phyloP scores from a whole-genome alignment of 148 eudicot species.

The Amaranthus palmeri region DNA sequence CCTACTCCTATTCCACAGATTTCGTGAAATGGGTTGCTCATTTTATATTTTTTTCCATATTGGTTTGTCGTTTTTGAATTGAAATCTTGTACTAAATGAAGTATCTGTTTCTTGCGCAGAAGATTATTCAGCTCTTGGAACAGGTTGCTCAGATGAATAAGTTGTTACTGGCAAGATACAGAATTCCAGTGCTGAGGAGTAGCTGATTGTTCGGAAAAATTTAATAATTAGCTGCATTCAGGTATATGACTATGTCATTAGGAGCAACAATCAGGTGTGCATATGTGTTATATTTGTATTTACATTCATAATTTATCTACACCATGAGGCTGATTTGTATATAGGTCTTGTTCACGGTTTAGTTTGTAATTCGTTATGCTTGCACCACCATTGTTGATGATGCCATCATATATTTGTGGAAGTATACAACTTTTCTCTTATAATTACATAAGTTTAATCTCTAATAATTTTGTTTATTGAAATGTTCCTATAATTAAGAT shows the following conservation, averaged over 20 bases:
- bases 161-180: slow-evolving; percentile 31
- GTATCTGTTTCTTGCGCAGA: slow-evolving; percentile 38
- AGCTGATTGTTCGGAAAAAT: slow-evolving; percentile 19
- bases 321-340: slow-evolving; percentile 10
- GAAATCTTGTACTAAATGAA: neutral
- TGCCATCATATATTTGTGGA: neutral
- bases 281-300: neutral
- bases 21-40: neutral
- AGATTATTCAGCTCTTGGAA: slow-evolving; percentile 46
- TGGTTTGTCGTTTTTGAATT: neutral
- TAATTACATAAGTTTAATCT: neutral
- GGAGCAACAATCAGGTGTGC: slow-evolving; percentile 1
- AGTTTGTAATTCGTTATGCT: neutral
- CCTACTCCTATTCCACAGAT: neutral
- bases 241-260: neutral
- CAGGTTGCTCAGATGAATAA: slow-evolving; percentile 52
- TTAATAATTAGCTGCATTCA: neutral
- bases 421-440: neutral
- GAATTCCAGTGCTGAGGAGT: slow-evolving; percentile 24
- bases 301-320: slow-evolving; percentile 9
- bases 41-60: neutral
- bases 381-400: neutral
- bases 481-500: neutral
- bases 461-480: neutral
- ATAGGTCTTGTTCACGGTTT: neutral